These are phyloP conservation scores for Adansonia digitata DNA, from an alignment of 345 rosid genomes.

Conservation along the genomic window DNA sequence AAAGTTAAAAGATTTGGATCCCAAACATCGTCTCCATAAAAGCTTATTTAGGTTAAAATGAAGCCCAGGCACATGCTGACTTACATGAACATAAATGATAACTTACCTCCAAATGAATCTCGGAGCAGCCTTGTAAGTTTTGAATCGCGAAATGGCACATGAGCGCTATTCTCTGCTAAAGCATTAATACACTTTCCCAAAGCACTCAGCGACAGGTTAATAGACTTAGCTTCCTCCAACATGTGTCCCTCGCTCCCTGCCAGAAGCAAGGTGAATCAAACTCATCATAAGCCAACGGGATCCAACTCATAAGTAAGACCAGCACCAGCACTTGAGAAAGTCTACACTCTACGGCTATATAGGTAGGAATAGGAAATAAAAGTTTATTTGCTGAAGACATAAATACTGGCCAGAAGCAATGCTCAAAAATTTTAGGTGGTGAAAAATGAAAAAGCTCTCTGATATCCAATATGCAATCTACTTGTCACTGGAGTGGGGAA, in stretches of 20 bases:
- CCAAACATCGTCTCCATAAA: background rate
- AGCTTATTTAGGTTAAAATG: constrained; percentile 5
- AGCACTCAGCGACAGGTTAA: constrained; percentile 84
- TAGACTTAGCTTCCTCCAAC: constrained; percentile 90
- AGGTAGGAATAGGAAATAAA: background rate
- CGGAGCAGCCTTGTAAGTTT: constrained; percentile 80
- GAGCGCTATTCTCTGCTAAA: constrained; percentile 79
- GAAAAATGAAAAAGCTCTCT: background rate
- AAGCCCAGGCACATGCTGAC: constrained; percentile 8
- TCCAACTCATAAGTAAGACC: background rate
- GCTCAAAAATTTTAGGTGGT: background rate
- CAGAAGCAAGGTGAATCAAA: constrained; percentile 18
- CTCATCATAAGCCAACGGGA: background rate
- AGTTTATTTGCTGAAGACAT: background rate
- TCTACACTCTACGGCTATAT: background rate
- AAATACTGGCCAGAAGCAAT: background rate
- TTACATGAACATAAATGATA: constrained; percentile 7
- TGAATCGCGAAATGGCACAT: constrained; percentile 86
- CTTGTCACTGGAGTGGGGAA: background rate
- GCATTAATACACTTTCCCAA: constrained; percentile 92
- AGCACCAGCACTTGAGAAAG: background rate
- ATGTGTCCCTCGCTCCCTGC: constrained; percentile 88
- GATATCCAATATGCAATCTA: background rate
- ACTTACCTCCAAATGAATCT: constrained; percentile 89
- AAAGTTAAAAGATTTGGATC: background rate